Conservation (phyloP, 495 filamentous ascomycete species). For the Aspergillus mulundensis region DNA sequence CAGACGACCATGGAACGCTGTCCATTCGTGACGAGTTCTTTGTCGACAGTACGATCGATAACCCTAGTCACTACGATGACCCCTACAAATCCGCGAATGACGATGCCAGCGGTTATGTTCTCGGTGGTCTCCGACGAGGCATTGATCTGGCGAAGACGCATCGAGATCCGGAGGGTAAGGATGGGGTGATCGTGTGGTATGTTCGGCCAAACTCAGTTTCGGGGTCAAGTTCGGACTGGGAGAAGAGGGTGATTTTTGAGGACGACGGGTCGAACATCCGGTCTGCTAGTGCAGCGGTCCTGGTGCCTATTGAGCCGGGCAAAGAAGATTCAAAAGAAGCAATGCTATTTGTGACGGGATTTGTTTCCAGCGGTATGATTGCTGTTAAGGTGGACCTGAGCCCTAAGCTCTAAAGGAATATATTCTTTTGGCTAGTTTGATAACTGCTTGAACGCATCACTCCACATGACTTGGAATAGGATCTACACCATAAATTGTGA, state of each 20-base stretch:
- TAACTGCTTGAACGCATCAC: too few relatives aligned
- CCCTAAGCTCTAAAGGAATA: neutral
- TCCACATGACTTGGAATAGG: too few relatives aligned
- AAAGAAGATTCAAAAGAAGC: constrained; percentile 38
- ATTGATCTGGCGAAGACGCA: constrained; percentile 29
- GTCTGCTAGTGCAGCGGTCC: constrained; percentile 47
- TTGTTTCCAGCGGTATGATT: constrained; percentile 48
- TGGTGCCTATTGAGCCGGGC: constrained; percentile 48
- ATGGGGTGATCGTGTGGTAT: constrained; percentile 48
- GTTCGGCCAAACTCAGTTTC: constrained; percentile 18
- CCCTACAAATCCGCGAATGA: constrained; percentile 29
- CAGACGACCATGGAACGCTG: constrained; percentile 27
- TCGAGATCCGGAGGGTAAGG: constrained; percentile 34
- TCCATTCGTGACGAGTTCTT: constrained; percentile 37
- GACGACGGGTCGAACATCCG: constrained; percentile 54
- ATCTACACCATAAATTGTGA: too few relatives aligned
- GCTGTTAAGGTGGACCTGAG: constrained; percentile 51
- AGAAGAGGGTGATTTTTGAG: constrained; percentile 49
- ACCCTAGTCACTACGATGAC: constrained; percentile 53
- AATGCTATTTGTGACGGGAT: constrained; percentile 58
- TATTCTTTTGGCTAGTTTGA: neutral
- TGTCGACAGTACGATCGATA: constrained; percentile 49
- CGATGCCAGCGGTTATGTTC: constrained; percentile 54
- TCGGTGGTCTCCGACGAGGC: constrained; percentile 45
- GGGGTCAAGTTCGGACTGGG: constrained; percentile 24